These are phyloP conservation scores for Saccharomycopsis fibuligera DNA, from an alignment of 805 yeast genomes.

Conservation along the genomic window DNA sequence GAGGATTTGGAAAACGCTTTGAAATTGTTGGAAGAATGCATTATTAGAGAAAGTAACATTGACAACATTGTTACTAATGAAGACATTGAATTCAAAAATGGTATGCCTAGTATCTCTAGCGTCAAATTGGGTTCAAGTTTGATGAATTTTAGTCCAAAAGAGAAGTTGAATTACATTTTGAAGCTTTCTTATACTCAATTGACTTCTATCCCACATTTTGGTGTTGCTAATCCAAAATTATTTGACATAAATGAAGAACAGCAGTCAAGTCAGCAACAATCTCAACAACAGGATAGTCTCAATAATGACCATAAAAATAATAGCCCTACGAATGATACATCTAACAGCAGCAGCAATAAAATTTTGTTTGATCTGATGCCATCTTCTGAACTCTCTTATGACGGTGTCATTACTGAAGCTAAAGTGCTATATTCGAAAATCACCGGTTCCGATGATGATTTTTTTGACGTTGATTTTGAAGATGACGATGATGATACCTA, in stretches of 20 bases:
- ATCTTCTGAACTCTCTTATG: conserved; percentile 81
- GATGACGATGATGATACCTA: conserved; percentile 58
- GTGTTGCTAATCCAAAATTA: conserved; percentile 39
- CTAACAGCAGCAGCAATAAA: conserved; percentile 13
- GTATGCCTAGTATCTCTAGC: conserved; percentile 57
- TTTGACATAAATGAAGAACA: conserved; percentile 29
- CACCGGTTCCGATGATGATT: conserved; percentile 92
- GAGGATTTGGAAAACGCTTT: conserved; percentile 76
- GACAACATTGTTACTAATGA: conserved; percentile 39
- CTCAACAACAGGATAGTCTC: conserved; percentile 21
- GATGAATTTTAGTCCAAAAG: conserved; percentile 77
- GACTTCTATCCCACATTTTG: conserved; percentile 50
- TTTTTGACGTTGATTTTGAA: conserved; percentile 93
- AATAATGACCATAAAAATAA: too few species aligned
- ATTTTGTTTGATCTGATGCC: conserved; percentile 52
- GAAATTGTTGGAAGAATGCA: conserved; percentile 68
- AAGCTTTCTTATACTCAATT: conserved; percentile 58
- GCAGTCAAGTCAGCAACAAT: too few species aligned
- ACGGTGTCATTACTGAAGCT: conserved; percentile 82
- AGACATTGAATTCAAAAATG: conserved; percentile 51
- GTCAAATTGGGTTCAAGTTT: conserved; percentile 82
- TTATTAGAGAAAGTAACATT: conserved; percentile 66
- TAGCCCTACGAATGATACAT: neutral
- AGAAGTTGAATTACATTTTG: conserved; percentile 54
- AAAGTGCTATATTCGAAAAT: conserved; percentile 65